Base-by-base conservation (phyloP, 179 eudicot species). In the Nepenthes alata region DNA sequence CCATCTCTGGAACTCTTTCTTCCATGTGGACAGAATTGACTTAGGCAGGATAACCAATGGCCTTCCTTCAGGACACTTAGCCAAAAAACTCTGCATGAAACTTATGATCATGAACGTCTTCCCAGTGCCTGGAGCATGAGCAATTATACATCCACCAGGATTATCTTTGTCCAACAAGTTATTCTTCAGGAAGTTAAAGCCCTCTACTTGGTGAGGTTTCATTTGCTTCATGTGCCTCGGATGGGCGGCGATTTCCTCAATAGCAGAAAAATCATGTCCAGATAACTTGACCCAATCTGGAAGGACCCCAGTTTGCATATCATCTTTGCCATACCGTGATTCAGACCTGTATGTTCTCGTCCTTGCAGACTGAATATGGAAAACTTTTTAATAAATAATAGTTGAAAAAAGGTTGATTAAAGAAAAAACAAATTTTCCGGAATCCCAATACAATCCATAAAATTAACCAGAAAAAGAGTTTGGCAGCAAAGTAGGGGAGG, bases 51-150 rank as follows among this genome's bases (percentile, higher is more conserved):
- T 82, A 37, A 93, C 96, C 59, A 93, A 59, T 8, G 98, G 95
- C 70, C 88, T 83, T 5, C 95, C 96, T 57, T 69, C 75, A 47
- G 93, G 93, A 72, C 81, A 81, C 53, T 80, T 86, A 3, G 93
- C 93, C 53, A 93, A 78, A 67, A 86, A 93, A 73, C 93, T 85
- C 69, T 93, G 96, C 70, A 89, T 83, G 56, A 89, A 93, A 60
- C 96, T 93, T 11, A 93, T 93, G 2, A 93, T 85, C 98, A 89
- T 89, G 61, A 93, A 93, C 6, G 97, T 93, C 74, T 93, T 91
- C 5, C 98, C 98, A 5, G 96, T 89, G 13, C 98, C 96, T 15
- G 98, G 96, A 55, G 98, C 98, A 74, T 93, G 98, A 12, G 98
- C 98, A 71, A 93, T 58, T 53, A 93, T 93, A 68, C 97, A 93